Percentiles rank a stretch among this genome's conserved stretches.
These are phyloP conservation scores for Elongisporangium undulatum DNA, from an alignment of 352 stramenopile species.

Conservation along the genomic window DNA sequence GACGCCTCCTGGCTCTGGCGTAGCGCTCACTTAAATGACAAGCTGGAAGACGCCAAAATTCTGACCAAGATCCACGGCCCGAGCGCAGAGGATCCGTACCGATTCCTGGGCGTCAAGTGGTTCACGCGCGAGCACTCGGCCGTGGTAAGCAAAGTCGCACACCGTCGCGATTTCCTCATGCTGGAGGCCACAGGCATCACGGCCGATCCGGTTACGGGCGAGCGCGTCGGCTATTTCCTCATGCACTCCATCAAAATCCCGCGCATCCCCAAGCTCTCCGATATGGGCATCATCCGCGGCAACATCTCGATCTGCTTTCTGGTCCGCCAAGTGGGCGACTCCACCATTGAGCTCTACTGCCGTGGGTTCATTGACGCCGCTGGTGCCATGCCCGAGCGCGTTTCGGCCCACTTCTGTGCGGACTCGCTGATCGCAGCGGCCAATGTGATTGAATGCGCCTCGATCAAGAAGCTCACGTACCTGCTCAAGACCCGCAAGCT, in stretches of 20 bases:
- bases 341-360: conserved; percentile 33
- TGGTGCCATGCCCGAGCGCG: conserved; percentile 30
- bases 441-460: conserved; percentile 39
- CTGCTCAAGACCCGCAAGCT: conserved; percentile 12
- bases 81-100: conserved; percentile 24
- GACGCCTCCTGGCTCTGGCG: conserved; percentile 27
- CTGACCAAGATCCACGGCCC: conserved; percentile 24
- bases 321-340: conserved; percentile 26
- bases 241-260: conserved; percentile 41
- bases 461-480: conserved; percentile 53
- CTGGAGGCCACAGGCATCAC: conserved; percentile 36
- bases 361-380: conserved; percentile 14
- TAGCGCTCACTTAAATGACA: conserved; percentile 24
- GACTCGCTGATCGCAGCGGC: conserved; percentile 35
- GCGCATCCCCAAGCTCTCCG: conserved; percentile 22
- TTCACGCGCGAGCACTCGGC: conserved; percentile 43
- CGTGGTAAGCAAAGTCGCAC: conserved; percentile 30
- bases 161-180: conserved; percentile 37
- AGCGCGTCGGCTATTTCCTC: conserved; percentile 48
- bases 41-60: conserved; percentile 35
- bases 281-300: conserved; percentile 28
- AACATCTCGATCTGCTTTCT: conserved; percentile 33
- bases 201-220: conserved; percentile 17
- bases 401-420: conserved; percentile 32
- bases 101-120: conserved; percentile 50